These are phyloP conservation scores for Bothriochloa decipiens DNA, from an alignment of 176 grass and related monocot genomes.

Conservation along the genomic window DNA sequence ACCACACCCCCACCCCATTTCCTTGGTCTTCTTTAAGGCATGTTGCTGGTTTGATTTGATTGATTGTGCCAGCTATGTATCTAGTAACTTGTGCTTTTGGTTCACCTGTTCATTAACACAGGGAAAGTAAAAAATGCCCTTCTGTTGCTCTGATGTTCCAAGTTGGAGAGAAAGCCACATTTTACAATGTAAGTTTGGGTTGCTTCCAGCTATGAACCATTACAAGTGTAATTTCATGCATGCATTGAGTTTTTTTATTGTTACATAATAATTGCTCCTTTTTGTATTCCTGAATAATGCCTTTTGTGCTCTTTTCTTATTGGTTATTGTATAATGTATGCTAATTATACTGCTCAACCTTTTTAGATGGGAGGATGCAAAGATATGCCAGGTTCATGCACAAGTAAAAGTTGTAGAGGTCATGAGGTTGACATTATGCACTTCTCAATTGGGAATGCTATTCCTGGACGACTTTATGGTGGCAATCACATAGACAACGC, in stretches of 20 bases:
- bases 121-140: slow-evolving; percentile 68
- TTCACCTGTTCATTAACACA: slow-evolving; percentile 49
- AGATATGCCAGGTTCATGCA: slow-evolving; percentile 65
- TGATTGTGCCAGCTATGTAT: neutral
- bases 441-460: slow-evolving; percentile 93
- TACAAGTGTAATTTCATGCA: slow-evolving; percentile 15
- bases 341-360: neutral
- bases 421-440: slow-evolving; percentile 98
- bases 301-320: neutral
- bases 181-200: slow-evolving; percentile 71
- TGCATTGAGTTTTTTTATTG: slow-evolving; percentile 11
- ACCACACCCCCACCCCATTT: neutral
- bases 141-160: slow-evolving; percentile 99
- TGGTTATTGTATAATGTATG: slow-evolving; percentile 9
- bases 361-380: slow-evolving; percentile 97
- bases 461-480: slow-evolving; percentile 96
- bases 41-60: slow-evolving; percentile 23
- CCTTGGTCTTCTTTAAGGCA: slow-evolving; percentile 23
- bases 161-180: slow-evolving; percentile 90
- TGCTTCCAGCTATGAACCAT: slow-evolving; percentile 25
- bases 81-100: slow-evolving; percentile 23
- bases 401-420: slow-evolving; percentile 79
- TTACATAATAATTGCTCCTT: neutral
- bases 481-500: slow-evolving; percentile 86
- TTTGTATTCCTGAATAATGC: neutral